Conservation (phyloP, 148 eudicot species). For the Rhododendron griersonianum region DNA sequence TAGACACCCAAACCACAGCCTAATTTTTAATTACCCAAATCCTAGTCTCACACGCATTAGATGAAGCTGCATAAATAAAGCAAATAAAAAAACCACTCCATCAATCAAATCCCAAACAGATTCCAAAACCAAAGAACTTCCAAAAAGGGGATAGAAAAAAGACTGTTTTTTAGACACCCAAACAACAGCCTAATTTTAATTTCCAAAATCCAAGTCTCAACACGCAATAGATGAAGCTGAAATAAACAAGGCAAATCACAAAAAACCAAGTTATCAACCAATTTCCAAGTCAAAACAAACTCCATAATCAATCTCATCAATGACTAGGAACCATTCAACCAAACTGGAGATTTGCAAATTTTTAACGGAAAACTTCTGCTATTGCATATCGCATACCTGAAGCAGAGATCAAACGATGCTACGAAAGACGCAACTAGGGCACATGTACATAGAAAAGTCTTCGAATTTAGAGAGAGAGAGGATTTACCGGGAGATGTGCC, state of each 20-base stretch:
- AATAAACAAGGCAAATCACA: neutral
- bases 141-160: neutral
- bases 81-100: neutral
- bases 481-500: slow-evolving; percentile 25
- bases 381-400: neutral
- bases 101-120: neutral
- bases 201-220: neutral
- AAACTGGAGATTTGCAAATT: neutral
- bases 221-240: neutral
- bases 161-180: neutral
- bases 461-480: neutral
- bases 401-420: neutral
- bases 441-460: neutral
- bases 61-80: neutral
- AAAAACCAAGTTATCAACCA: neutral
- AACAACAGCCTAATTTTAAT: neutral
- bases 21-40: neutral
- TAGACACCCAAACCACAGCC: neutral
- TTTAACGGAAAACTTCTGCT: neutral
- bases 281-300: neutral
- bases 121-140: neutral
- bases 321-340: neutral
- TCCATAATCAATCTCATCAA: neutral
- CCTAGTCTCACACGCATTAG: neutral
- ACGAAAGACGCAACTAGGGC: neutral